These are phyloP conservation scores for Pseudonectria buxi DNA, from an alignment of 2,329 filamentous ascomycete genomes.

Conservation along the genomic window DNA sequence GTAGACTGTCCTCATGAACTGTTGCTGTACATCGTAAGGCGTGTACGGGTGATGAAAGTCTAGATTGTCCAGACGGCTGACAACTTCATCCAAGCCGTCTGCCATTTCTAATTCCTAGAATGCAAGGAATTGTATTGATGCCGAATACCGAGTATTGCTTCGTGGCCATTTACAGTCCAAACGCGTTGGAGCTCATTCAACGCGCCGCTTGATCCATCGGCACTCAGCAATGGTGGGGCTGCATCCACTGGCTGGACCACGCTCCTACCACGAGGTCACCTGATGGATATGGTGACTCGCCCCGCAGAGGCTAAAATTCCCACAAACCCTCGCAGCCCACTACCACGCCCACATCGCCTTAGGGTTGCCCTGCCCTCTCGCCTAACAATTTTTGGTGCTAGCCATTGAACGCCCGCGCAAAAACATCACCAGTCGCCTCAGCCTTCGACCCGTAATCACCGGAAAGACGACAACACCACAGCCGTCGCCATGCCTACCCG, in stretches of 20 bases:
- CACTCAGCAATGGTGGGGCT: conserved; percentile 11
- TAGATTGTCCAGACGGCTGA: conserved; percentile 24
- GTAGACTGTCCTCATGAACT: conserved; percentile 84
- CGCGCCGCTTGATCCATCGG: neutral
- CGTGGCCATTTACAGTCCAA: neutral
- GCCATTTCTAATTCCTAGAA: conserved; percentile 10
- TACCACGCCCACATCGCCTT: conserved; percentile 19
- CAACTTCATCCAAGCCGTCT: conserved; percentile 11
- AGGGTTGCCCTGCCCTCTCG: conserved; percentile 38
- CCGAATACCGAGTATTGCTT: conserved; percentile 1
- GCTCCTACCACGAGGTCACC: conserved; percentile 21
- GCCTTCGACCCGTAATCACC: conserved; percentile 28
- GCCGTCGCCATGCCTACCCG: conserved; percentile 64
- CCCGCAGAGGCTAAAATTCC: neutral
- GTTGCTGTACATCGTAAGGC: conserved; percentile 78
- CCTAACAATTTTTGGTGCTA: conserved; percentile 30
- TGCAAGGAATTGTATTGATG: neutral
- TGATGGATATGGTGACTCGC: conserved; percentile 14
- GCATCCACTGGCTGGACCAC: conserved; percentile 13
- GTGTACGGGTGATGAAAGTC: conserved; percentile 83
- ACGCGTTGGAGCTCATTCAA: neutral
- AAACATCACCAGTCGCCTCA: conserved; percentile 33
- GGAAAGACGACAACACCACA: conserved; percentile 39
- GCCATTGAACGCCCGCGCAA: conserved; percentile 27
- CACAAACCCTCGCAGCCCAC: conserved; percentile 5